Percentiles rank a stretch among this genome's conserved stretches.
Conservation (phyloP, 2,329 filamentous ascomycete species). For the Dactylellina parvicollis region DNA sequence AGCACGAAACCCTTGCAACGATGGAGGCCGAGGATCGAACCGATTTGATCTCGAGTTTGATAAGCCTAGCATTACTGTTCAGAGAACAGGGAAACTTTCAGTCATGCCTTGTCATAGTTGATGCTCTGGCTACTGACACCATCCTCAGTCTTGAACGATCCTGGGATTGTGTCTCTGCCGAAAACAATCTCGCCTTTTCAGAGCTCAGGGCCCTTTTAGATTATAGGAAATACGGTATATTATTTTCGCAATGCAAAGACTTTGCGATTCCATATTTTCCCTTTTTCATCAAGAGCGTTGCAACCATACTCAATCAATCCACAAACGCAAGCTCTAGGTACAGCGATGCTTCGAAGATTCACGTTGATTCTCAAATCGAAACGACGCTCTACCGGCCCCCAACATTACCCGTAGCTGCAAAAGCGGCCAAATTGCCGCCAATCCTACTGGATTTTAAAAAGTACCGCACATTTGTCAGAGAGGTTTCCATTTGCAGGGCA, state of each 20-base stretch:
- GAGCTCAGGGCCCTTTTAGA: slow-evolving; percentile 36
- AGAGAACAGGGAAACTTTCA: slow-evolving; percentile 46
- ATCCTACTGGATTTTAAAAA: slow-evolving; percentile 48
- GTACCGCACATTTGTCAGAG: slow-evolving; percentile 40
- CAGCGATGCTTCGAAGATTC: slow-evolving; percentile 52
- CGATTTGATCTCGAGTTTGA: slow-evolving; percentile 43
- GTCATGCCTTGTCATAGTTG: slow-evolving; percentile 42
- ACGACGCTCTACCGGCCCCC: slow-evolving; percentile 32
- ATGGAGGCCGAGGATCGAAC: slow-evolving; percentile 38
- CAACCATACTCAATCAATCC: slow-evolving; percentile 46
- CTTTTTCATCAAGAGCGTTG: slow-evolving; percentile 38
- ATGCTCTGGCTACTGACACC: slow-evolving; percentile 24
- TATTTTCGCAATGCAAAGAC: slow-evolving; percentile 38
- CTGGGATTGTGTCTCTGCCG: slow-evolving; percentile 37
- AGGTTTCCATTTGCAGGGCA: slow-evolving; percentile 24
- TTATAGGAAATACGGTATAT: slow-evolving; percentile 21
- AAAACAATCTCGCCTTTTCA: slow-evolving; percentile 44
- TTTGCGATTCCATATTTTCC: slow-evolving; percentile 51
- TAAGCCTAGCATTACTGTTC: slow-evolving; percentile 30
- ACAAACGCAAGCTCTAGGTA: slow-evolving; percentile 48
- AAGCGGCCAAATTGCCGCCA: slow-evolving; percentile 9
- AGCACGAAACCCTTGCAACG: slow-evolving; percentile 45
- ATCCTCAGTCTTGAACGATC: slow-evolving; percentile 48
- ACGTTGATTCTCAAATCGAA: slow-evolving; percentile 50
- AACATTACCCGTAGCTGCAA: slow-evolving; percentile 19